phyloP scores from a whole-genome alignment of 2,329 filamentous ascomycete species.

The Colletotrichum gigasporum region DNA sequence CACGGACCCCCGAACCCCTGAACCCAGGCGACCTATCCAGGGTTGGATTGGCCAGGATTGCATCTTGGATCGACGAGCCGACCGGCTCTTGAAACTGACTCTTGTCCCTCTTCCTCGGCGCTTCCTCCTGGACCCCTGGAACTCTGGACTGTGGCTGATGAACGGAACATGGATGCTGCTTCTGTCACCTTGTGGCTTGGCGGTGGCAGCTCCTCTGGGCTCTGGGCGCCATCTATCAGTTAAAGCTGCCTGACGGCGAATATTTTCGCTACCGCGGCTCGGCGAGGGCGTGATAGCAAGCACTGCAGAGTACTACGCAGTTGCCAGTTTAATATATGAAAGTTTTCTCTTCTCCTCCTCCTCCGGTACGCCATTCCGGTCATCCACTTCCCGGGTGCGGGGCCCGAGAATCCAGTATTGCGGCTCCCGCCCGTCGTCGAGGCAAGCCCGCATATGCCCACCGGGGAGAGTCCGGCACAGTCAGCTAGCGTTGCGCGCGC shows the following conservation, averaged over 20 bases:
- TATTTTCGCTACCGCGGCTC: background rate
- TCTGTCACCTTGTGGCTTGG: constrained; percentile 9
- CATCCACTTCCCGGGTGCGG: constrained; percentile 14
- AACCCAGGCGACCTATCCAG: no score
- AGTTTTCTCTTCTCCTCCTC: no score
- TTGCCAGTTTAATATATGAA: no score
- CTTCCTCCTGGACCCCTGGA: no score
- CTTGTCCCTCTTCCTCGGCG: background rate
- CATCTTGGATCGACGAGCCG: background rate
- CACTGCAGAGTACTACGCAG: no score
- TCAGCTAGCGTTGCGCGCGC: constrained; percentile 3
- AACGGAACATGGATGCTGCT: background rate
- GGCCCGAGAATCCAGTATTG: background rate
- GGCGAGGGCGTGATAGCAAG: no score
- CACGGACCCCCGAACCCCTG: background rate
- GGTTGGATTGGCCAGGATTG: background rate
- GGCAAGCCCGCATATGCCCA: constrained; percentile 1
- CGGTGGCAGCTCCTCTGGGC: background rate
- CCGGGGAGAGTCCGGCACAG: background rate
- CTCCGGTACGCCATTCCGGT: background rate
- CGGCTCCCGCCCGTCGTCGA: no score
- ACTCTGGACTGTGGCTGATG: constrained; percentile 23
- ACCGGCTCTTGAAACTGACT: constrained; percentile 15
- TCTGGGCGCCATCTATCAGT: constrained; percentile 25
- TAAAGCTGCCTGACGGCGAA: constrained; percentile 16